Percentiles rank a stretch among this genome's conserved stretches.
Conservation (phyloP, 192 early-diverging fungal genomes). For the Radiomyces spectabilis region DNA sequence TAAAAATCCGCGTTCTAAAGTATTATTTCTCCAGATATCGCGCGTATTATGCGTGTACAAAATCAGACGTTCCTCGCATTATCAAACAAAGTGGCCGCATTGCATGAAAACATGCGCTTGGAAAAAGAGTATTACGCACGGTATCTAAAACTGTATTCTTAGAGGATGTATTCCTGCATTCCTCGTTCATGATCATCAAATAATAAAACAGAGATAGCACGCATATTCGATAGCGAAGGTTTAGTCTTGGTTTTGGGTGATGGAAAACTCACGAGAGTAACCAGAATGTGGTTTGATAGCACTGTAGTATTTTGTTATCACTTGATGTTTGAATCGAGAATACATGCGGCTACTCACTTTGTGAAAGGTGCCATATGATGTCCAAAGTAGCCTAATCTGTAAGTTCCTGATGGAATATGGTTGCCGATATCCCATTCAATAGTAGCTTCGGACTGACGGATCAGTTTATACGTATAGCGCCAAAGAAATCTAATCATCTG, state of each 20-base stretch:
- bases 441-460: conserved; percentile 15
- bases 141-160: conserved; percentile 6
- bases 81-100: conserved; percentile 13
- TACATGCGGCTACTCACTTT: too few species aligned
- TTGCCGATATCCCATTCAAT: conserved; percentile 9
- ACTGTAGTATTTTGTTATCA: too few species aligned
- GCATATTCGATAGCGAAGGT: too few species aligned
- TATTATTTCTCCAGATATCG: too few species aligned
- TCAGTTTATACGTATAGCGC: conserved; percentile 1
- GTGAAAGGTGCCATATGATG: conserved; percentile 4
- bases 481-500: conserved; percentile 12
- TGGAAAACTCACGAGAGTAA: too few species aligned
- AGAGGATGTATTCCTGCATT: too few species aligned
- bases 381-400: conserved; percentile 23
- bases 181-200: too few species aligned
- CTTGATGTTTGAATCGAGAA: too few species aligned
- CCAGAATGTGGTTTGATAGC: too few species aligned
- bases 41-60: conserved; percentile 16
- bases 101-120: conserved; percentile 14
- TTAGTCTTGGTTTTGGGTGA: too few species aligned
- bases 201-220: too few species aligned
- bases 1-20: too few species aligned
- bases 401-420: conserved; percentile 3
- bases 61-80: conserved; percentile 22
- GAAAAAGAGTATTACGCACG: conserved; percentile 8